These are phyloP conservation scores for Gracilaria vermiculophylla DNA, from an alignment of 23 red algal species.

Conservation along the genomic window DNA sequence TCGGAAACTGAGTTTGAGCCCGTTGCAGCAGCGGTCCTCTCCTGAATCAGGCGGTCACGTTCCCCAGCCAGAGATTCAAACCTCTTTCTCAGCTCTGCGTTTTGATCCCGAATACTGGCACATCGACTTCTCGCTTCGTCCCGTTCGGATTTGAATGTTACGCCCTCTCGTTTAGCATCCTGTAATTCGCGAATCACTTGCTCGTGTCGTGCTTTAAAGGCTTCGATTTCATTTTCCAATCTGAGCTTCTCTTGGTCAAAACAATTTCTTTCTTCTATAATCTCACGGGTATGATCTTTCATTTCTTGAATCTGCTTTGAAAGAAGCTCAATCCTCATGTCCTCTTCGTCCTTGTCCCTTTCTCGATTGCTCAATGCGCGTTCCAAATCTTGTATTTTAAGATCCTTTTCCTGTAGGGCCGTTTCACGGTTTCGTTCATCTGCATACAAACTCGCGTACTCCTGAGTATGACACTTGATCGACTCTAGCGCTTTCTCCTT, in stretches of 20 bases:
- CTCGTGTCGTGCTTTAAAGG: not conserved
- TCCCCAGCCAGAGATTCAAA: conserved; percentile 16
- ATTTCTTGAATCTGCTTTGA: conserved; percentile 46
- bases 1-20: conserved; percentile 15
- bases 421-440: conserved; percentile 10
- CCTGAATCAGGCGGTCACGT: conserved; percentile 47
- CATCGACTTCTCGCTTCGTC: conserved; percentile 43
- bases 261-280: conserved; percentile 53
- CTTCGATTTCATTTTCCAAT: conserved; percentile 30
- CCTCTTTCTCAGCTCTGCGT: conserved; percentile 14
- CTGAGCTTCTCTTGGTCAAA: conserved; percentile 20
- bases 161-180: conserved; percentile 14
- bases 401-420: conserved; percentile 5
- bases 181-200: conserved; percentile 3
- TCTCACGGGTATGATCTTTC: conserved; percentile 19
- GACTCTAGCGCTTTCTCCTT: conserved; percentile 38
- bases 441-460: conserved; percentile 13
- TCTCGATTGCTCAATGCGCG: not conserved
- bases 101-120: conserved; percentile 24
- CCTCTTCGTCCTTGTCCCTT: conserved; percentile 25
- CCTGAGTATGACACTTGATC: conserved; percentile 7
- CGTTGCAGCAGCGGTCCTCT: conserved; percentile 19
- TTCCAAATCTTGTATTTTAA: conserved; percentile 39
- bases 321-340: conserved; percentile 16
- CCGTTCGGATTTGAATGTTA: conserved; percentile 18